Conservation (phyloP, 2,329 filamentous ascomycete genomes). For the Fusarium ambrosium region DNA sequence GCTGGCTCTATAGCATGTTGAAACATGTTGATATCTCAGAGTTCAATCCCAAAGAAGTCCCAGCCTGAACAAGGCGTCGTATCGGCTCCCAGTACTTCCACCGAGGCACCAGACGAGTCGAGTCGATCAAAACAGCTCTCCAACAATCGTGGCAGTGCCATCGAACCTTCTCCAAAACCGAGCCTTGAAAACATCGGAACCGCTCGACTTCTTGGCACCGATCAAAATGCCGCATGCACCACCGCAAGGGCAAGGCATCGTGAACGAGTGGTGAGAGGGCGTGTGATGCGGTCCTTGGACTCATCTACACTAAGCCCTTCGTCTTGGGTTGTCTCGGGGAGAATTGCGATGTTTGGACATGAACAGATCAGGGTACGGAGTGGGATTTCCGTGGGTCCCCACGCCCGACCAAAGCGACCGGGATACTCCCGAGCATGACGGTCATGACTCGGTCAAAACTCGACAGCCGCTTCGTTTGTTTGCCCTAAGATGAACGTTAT, state of each 20-base stretch:
- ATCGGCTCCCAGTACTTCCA: neutral
- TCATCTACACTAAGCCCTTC: neutral
- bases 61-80: neutral
- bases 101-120: neutral
- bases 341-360: neutral
- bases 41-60: neutral
- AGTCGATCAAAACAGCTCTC: neutral
- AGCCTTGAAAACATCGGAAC: neutral
- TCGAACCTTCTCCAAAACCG: neutral
- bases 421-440: conserved; percentile 1
- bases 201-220: neutral
- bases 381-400: conserved; percentile 3
- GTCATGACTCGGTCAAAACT: conserved; percentile 1
- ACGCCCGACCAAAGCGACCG: neutral
- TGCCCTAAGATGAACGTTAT: neutral
- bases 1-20: neutral
- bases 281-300: neutral
- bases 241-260: neutral
- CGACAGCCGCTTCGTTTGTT: neutral
- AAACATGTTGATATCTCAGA: neutral
- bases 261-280: neutral
- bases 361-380: neutral
- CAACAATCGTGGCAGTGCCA: neutral
- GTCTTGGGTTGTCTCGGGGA: neutral
- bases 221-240: conserved; percentile 1